Percentiles rank a stretch among this genome's conserved stretches.
These are phyloP conservation scores for Coniophora puteana DNA, from an alignment of 1,284 basidiomycete genomes.

Conservation along the genomic window DNA sequence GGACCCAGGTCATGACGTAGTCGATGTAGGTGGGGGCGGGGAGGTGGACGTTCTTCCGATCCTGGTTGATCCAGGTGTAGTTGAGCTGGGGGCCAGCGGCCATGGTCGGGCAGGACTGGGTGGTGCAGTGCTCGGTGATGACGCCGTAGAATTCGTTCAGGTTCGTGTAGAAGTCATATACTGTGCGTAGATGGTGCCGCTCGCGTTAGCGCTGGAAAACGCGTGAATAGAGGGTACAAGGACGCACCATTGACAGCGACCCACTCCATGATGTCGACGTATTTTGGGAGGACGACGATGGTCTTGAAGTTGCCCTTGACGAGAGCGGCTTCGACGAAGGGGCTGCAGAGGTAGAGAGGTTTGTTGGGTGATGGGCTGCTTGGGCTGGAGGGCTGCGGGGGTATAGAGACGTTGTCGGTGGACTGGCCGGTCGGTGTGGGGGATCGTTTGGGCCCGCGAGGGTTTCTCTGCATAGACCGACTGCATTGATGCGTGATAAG, in stretches of 20 bases:
- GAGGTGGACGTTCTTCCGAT: slow-evolving; percentile 89
- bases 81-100: slow-evolving; percentile 88
- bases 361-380: slow-evolving; percentile 38
- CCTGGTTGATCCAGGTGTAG: slow-evolving; percentile 98
- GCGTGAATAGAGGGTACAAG: not conserved
- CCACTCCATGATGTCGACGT: slow-evolving; percentile 98
- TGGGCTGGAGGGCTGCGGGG: slow-evolving; percentile 40
- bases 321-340: slow-evolving; percentile 94
- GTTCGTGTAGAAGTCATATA: slow-evolving; percentile 96
- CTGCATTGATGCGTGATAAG: slow-evolving; percentile 29
- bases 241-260: slow-evolving; percentile 92
- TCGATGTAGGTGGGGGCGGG: slow-evolving; percentile 98
- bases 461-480: slow-evolving; percentile 67
- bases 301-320: slow-evolving; percentile 99
- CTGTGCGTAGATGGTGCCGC: slow-evolving; percentile 34
- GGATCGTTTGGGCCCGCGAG: slow-evolving; percentile 59
- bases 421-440: slow-evolving; percentile 68
- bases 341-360: slow-evolving; percentile 89
- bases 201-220: slow-evolving; percentile 1
- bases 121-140: slow-evolving; percentile 92
- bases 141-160: slow-evolving; percentile 97
- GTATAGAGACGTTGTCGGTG: slow-evolving; percentile 39
- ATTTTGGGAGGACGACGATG: slow-evolving; percentile 96
- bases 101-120: slow-evolving; percentile 90
- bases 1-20: slow-evolving; percentile 98